Evolutionary conservation across 2,329 filamentous ascomycete genomes (phyloP), one percentile per base, ranked within the genome.

Genomic region (Periconia macrospinosa): DNA sequence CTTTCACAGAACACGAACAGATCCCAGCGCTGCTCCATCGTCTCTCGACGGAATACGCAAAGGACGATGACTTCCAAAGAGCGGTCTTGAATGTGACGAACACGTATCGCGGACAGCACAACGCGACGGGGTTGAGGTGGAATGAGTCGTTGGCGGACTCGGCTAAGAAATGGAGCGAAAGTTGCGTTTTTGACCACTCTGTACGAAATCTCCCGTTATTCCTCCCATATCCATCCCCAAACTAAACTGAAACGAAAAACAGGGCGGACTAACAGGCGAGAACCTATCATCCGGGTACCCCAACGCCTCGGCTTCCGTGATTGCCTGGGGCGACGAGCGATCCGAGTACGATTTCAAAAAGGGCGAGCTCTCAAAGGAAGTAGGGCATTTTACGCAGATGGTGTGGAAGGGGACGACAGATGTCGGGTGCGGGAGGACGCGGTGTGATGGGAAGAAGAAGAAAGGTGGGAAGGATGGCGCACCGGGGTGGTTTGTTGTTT

Each of bases 241-340:
- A n/a, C n/a, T n/a, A n/a, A n/a, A n/a, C n/a, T n/a, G 19, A 6
- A 27, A 18, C 43, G 45, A 33, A 46, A 30, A 15, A 33, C 30
- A 80, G 77, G 80, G 80, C 50, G 86, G 86, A 0, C 83, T 86
- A 0, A 86, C 86, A 57, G 89, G 89, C 63, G 89, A 92, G 75
- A 92, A 92, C 72, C 80, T 92, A 3, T 88, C 88, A 8, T 78
- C 85, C 5, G 88, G 88, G 3, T 91, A 85, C 67, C 57, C 76
- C 0, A 85, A 87, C 65, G 82, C 81, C 1, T 81, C 81, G 0
- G 76, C 79, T 3, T 79, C 82, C 47, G 77, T 92, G n/a, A 81
- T 83, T 43, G 82, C 80, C 1, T 92, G 89, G 88, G 89, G 84
- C 18, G 60, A 79, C 58, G 86, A 90, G 72, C 70, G 83, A 11